Base-by-base conservation (phyloP, 441 rosid genomes). In the Theobroma grandiflorum region DNA sequence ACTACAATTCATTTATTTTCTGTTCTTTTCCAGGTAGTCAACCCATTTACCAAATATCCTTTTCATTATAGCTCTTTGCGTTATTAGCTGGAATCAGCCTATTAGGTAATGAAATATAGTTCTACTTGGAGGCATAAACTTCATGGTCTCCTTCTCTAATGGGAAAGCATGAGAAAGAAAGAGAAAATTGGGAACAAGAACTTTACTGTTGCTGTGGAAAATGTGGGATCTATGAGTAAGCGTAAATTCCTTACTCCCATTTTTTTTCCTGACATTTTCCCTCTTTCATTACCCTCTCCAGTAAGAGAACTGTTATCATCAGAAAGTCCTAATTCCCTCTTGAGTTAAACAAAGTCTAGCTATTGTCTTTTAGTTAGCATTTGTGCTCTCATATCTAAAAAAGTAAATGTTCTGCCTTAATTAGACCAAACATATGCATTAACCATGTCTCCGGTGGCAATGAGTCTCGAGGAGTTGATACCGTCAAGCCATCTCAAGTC, bases 401-500 rank as follows among this genome's bases (percentile, higher is more conserved):
- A 52, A 50, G 33, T 53, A 3, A 14, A 33, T 10, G 75, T 72
- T 72, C 5, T 72, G 62, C 75, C 75, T 88, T 87, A 87, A 84
- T 66, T 31, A 77, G 72, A 52, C 45, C 63, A 53, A 72, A 72
- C 75, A 52, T 72, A 92, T 89, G 98, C 98, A 53, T 88, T 96
- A 83, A 93, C 99, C 74, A 78, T 96, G 50, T 90, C 98, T 72
- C 98, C 99, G 0, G 98, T 96, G 53, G 98, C 98, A 50, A 77
- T 96, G 98, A 90, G 99, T 84, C 89, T 96, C 49, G 99, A 94
- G 86, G 99, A 96, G 81, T 83, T 96, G 84, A 79, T 94, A 80
- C 96, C 99, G 47, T 81, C 91, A 62, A 85, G 57, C 82, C 86
- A 79, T 50, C 78, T 65, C 63, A 90, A 90, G 86, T 88, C 92